Percentiles rank a stretch among this genome's conserved stretches.
phyloP scores from a whole-genome alignment of 495 filamentous ascomycete species.

The Xylaria intraflava region DNA sequence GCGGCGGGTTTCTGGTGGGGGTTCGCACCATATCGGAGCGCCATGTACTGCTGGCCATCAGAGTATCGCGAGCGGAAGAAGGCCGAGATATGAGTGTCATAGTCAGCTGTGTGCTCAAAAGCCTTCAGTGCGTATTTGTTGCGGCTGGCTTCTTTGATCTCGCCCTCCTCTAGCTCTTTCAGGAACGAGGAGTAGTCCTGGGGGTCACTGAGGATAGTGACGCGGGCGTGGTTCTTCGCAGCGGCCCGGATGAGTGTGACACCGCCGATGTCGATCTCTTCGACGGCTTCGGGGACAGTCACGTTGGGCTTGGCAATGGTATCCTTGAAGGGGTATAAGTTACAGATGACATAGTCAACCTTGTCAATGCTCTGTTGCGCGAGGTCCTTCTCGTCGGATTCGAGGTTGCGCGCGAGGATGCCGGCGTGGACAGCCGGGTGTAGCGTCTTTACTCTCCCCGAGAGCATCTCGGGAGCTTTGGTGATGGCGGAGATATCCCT shows the following conservation, averaged over 20 bases:
- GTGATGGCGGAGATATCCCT: conserved; percentile 97
- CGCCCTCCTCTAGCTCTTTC: conserved; percentile 77
- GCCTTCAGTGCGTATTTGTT: conserved; percentile 90
- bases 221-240: conserved; percentile 93
- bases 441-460: conserved; percentile 92
- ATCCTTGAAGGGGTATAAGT: conserved; percentile 97
- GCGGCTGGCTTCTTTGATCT: conserved; percentile 73
- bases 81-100: conserved; percentile 86
- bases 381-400: conserved; percentile 91
- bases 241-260: conserved; percentile 94
- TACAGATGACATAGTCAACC: conserved; percentile 97
- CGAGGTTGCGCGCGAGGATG: conserved; percentile 88
- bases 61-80: conserved; percentile 98
- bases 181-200: conserved; percentile 91
- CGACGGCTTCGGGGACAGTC: conserved; percentile 89
- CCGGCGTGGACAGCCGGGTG: conserved; percentile 90
- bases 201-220: conserved; percentile 92
- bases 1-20: conserved; percentile 95
- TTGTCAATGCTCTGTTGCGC: conserved; percentile 95
- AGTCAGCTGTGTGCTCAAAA: conserved; percentile 97
- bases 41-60: conserved; percentile 72
- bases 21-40: conserved; percentile 91
- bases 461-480: conserved; percentile 96
- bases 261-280: conserved; percentile 97
- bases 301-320: conserved; percentile 95